Conservation (phyloP, 2,329 filamentous ascomycete genomes). For the Fusarium miscanthi region DNA sequence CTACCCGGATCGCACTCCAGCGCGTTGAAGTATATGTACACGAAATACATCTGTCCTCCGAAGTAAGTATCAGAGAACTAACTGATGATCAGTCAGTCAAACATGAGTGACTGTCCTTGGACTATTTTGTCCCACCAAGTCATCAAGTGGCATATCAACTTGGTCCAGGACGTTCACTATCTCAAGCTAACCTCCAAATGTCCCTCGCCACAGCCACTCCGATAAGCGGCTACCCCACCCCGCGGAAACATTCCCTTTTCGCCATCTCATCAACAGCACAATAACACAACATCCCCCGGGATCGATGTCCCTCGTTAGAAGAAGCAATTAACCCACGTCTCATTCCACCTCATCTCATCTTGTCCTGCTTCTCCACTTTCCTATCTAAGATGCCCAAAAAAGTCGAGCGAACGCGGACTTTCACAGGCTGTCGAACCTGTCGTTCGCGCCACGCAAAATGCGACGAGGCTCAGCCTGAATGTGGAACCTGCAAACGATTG, state of each 20-base stretch:
- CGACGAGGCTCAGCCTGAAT: conserved; percentile 55
- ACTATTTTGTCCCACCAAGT: not conserved
- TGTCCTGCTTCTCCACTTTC: conserved; percentile 32
- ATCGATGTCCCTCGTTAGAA: conserved; percentile 8
- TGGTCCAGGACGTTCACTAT: not conserved
- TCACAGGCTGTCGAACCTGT: conserved; percentile 51
- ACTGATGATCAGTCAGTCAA: no score
- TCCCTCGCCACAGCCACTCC: not conserved
- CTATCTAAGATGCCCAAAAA: conserved; percentile 38
- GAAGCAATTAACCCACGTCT: not conserved
- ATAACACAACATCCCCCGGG: conserved; percentile 17
- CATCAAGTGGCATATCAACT: not conserved
- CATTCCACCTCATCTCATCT: not conserved
- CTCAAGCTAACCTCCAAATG: not conserved
- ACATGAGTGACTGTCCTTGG: not conserved
- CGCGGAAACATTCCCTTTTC: conserved; percentile 40
- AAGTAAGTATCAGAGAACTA: no score
- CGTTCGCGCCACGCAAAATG: conserved; percentile 57
- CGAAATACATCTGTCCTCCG: not conserved
- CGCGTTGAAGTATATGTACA: not conserved
- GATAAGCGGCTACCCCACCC: not conserved
- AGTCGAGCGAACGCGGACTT: conserved; percentile 45
- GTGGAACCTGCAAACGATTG: conserved; percentile 51
- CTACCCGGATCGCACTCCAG: no score
- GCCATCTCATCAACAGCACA: conserved; percentile 6